A percentile compares a stretch with the other conserved stretches of the same genome.
phyloP scores from a whole-genome alignment of 495 filamentous ascomycete species.

The Penicillium fimorum region DNA sequence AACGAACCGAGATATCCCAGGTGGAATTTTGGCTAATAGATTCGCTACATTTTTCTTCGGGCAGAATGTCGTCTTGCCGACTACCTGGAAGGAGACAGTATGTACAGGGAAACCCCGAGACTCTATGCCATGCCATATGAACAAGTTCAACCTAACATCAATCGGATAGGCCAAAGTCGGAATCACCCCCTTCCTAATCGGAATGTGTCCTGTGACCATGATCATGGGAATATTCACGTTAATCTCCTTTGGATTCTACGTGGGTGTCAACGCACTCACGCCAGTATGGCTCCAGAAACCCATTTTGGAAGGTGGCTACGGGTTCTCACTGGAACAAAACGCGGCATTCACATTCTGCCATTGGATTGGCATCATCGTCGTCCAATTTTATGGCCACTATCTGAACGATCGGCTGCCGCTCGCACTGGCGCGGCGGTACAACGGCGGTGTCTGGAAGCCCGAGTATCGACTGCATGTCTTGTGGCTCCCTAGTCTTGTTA shows the following conservation, averaged over 20 bases:
- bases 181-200: conserved; percentile 41
- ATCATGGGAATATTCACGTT: conserved; percentile 44
- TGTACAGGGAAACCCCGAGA: neutral
- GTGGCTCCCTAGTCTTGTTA: conserved; percentile 43
- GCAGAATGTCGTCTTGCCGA: conserved; percentile 29
- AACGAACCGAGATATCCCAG: conserved; percentile 22
- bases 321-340: conserved; percentile 46
- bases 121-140: neutral
- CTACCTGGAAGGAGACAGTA: conserved; percentile 32
- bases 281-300: conserved; percentile 47
- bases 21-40: conserved; percentile 35
- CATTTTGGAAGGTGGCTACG: conserved; percentile 45
- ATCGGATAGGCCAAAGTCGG: conserved; percentile 28
- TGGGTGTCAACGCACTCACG: conserved; percentile 34
- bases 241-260: conserved; percentile 47
- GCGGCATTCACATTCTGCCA: conserved; percentile 48
- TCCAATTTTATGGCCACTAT: conserved; percentile 41
- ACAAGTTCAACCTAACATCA: conserved; percentile 3
- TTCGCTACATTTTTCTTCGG: conserved; percentile 48
- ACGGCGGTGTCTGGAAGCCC: conserved; percentile 48
- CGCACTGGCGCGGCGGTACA: conserved; percentile 29
- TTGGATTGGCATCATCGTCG: conserved; percentile 48
- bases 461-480: conserved; percentile 53
- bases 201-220: conserved; percentile 43
- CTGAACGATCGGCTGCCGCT: conserved; percentile 49